phyloP scores from a whole-genome alignment of 2,329 filamentous ascomycete species.

The Knoxdaviesia proteae region DNA sequence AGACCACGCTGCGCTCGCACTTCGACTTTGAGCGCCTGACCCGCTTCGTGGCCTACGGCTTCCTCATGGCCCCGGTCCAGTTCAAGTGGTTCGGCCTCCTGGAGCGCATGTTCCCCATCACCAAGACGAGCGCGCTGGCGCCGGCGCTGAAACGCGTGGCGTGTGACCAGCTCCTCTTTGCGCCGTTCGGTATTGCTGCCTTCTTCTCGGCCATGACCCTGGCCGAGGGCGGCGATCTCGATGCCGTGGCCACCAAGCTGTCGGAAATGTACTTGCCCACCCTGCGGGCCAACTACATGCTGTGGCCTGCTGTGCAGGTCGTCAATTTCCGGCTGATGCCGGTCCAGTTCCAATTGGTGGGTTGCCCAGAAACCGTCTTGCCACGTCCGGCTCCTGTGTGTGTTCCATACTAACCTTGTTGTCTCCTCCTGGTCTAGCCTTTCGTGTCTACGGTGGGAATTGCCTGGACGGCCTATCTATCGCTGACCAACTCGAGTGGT shows the following conservation, averaged over 20 bases:
- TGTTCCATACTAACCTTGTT: not conserved
- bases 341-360: constrained; percentile 86
- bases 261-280: constrained; percentile 86
- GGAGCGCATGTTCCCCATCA: constrained; percentile 62
- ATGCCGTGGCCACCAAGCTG: constrained; percentile 66
- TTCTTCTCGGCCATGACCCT: constrained; percentile 97
- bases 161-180: constrained; percentile 84
- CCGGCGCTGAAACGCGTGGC: constrained; percentile 79
- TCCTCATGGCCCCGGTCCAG: constrained; percentile 85
- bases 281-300: constrained; percentile 81
- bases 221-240: constrained; percentile 71
- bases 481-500: constrained; percentile 53
- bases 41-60: constrained; percentile 92
- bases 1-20: constrained; percentile 42
- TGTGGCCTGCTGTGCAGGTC: constrained; percentile 92
- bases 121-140: constrained; percentile 49
- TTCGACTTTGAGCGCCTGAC: constrained; percentile 93
- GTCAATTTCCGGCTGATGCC: constrained; percentile 94
- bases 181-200: constrained; percentile 57
- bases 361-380: constrained; percentile 15
- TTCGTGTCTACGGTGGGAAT: constrained; percentile 94
- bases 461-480: constrained; percentile 93
- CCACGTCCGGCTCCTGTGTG: not conserved
- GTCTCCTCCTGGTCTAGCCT: constrained; percentile 34
- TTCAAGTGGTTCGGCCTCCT: constrained; percentile 92